Percentiles rank a stretch among this genome's conserved stretches.
Evolutionary conservation across 1,139 yeast genomes (phyloP).

Genomic region (Taphrina flavorubra): DNA sequence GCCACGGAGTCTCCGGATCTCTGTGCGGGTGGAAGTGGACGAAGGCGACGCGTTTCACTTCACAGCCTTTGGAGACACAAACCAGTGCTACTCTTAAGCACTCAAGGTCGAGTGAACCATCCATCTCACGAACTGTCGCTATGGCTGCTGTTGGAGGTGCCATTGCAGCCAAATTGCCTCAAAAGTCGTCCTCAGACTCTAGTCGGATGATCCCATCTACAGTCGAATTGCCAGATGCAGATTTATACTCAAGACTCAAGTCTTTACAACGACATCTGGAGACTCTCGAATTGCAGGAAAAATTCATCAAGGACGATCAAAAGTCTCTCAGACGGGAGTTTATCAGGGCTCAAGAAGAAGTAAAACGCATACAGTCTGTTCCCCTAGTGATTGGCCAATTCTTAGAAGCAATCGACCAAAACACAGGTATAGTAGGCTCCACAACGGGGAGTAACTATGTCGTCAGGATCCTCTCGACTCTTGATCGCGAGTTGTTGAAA

Average conservation of each 20-base stretch:
- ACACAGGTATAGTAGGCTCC: conserved; percentile 94
- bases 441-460: conserved; percentile 98
- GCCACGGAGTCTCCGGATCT: background rate
- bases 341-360: conserved; percentile 97
- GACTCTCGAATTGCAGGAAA: conserved; percentile 72
- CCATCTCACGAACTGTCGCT: background rate
- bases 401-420: conserved; percentile 94
- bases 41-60: background rate
- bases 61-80: background rate
- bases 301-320: conserved; percentile 95
- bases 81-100: no score
- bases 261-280: conserved; percentile 88
- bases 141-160: conserved; percentile 9
- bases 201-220: conserved; percentile 7
- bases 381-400: conserved; percentile 98
- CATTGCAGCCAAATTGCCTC: conserved; percentile 14
- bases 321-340: conserved; percentile 94
- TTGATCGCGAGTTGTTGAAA: conserved; percentile 91
- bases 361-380: conserved; percentile 93
- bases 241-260: conserved; percentile 82
- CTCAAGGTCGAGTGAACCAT: background rate
- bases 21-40: background rate
- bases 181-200: conserved; percentile 12
- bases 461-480: conserved; percentile 88
- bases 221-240: conserved; percentile 50